phyloP scores from a whole-genome alignment of 176 grass and related monocot genomes.

The Oryza brachyantha region DNA sequence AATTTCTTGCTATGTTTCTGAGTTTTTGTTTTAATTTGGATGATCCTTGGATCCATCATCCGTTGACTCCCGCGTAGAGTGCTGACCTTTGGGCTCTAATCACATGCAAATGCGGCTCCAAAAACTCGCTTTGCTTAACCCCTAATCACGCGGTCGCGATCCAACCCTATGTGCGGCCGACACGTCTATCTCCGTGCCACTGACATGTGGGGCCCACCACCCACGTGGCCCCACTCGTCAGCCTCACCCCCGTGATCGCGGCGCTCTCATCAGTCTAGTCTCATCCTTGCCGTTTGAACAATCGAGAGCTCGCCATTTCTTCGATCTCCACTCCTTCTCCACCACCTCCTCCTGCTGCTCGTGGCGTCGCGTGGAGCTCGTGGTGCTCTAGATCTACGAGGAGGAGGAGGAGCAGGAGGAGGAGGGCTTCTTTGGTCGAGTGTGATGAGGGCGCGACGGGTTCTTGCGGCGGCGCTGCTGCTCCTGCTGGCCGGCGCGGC shows the following conservation, averaged over 20 bases:
- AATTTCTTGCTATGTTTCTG: too few species aligned
- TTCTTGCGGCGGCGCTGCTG: conserved; percentile 21
- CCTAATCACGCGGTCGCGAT: conserved; percentile 38
- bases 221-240: background rate
- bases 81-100: conserved; percentile 11
- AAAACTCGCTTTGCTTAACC: conserved; percentile 26
- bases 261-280: background rate
- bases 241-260: background rate
- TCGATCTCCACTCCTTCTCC: background rate
- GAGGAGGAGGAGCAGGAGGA: background rate
- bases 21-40: background rate
- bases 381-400: conserved; percentile 31
- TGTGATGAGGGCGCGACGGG: conserved; percentile 20
- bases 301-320: conserved; percentile 27
- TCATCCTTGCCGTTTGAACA: conserved; percentile 29
- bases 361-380: conserved; percentile 24
- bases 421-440: background rate
- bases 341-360: too few species aligned
- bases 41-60: background rate
- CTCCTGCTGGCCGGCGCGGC: conserved; percentile 31
- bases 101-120: conserved; percentile 22
- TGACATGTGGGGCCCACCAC: background rate
- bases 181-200: background rate
- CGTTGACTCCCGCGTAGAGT: conserved; percentile 19
- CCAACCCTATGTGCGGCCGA: conserved; percentile 9